Evolutionary conservation across 2,329 filamentous ascomycete genomes (phyloP), one percentile per base, ranked within the genome.

Genomic region (Paradendryphiella salina): DNA sequence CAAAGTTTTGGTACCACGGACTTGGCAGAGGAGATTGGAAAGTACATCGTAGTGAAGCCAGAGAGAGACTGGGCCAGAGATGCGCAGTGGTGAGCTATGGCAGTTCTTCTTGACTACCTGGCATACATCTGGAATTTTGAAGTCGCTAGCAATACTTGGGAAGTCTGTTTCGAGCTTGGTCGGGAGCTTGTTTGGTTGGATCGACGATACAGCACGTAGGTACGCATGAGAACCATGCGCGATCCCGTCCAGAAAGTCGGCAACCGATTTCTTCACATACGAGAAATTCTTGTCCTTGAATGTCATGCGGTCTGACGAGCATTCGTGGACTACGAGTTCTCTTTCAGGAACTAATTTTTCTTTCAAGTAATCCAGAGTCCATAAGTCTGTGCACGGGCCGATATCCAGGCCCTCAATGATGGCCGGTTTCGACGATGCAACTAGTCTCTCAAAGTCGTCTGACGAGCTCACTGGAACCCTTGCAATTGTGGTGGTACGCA

Each of bases 1-100:
- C 50, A 95, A 79, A 21, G 82, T 81, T 67, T 94, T 95, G 1
- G 81, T 80, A 4, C 91, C 90, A 31, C 77, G 75, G 43, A 96
- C 80, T 67, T 96, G 91, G 64, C 86, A 90, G 53, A 94, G 86
- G 3, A 96, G 79, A 64, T 96, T 96, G 41, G 90, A 89, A 81
- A 95, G 91, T 13, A 94, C 89, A 73, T 95, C 89, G 75, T 94
- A 95, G 72, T 95, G 90, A 26, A 96, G 78, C 91, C 92, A 96
- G 83, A 96, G 89, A 33, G 85, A 87, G 9, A 93, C 88, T 1
- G 83, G 83, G 0, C 89, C 89, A 3, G 88, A 93, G 52, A 96
- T 85, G 15, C 90, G 82, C 18, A 96, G 74, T 0, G 91, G 86
- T 2, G 89, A 92, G 69, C 87, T 93, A 67, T 95, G 90, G 3